phyloP scores from a whole-genome alignment of 306 rosid species.

The Leucaena leucocephala region DNA sequence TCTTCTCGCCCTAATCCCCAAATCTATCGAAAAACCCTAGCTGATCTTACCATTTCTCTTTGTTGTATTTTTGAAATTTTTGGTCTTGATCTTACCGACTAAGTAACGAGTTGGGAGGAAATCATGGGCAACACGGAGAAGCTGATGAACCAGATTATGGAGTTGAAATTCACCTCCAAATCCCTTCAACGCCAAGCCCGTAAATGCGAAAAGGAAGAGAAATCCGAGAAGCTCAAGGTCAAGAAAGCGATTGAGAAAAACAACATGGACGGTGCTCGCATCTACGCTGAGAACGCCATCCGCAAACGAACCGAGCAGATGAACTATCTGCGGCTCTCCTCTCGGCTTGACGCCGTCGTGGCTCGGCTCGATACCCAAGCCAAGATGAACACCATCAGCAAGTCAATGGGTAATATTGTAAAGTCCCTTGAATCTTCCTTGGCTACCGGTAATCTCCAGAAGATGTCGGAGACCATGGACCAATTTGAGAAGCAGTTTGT shows the following conservation, averaged over 20 bases:
- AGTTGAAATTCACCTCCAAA: constrained; percentile 84
- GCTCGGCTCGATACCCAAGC: constrained; percentile 98
- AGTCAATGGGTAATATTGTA: constrained; percentile 90
- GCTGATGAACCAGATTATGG: constrained; percentile 94
- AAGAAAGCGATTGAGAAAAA: constrained; percentile 97
- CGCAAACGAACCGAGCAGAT: constrained; percentile 91
- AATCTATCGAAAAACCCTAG: constrained; percentile 28
- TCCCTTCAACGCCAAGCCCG: constrained; percentile 88
- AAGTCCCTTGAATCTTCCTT: constrained; percentile 77
- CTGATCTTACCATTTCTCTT: too few species aligned
- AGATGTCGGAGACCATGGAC: constrained; percentile 98
- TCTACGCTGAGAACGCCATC: constrained; percentile 97
- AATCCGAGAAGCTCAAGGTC: constrained; percentile 85
- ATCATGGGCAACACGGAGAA: constrained; percentile 93
- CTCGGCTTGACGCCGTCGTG: constrained; percentile 93
- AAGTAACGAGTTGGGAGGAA: not conserved
- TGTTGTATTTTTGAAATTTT: not conserved
- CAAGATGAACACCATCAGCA: constrained; percentile 86
- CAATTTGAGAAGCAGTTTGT: constrained; percentile 93
- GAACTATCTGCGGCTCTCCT: constrained; percentile 90
- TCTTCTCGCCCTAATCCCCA: constrained; percentile 17
- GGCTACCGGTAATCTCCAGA: constrained; percentile 83
- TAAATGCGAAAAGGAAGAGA: constrained; percentile 96
- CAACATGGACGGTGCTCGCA: constrained; percentile 90
- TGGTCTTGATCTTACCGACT: not conserved